A percentile compares a stretch with the other conserved stretches of the same genome.
Conservation (phyloP, 257 asterid genomes). For the Scutellaria galericulata region DNA sequence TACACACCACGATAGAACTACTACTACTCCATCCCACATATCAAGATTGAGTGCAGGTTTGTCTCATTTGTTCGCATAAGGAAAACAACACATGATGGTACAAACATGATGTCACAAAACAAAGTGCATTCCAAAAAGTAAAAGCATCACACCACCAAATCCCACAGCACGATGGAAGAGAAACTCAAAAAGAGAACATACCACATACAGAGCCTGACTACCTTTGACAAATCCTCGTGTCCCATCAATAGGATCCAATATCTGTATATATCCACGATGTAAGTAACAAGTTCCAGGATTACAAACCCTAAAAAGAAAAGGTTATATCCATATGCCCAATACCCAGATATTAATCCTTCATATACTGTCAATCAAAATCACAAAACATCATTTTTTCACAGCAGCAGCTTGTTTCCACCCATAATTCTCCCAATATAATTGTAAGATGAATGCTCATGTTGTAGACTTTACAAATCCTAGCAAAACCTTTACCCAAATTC, state of each 20-base stretch:
- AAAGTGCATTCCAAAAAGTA: constrained; percentile 24
- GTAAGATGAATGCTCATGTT: neutral
- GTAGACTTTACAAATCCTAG: constrained; percentile 23
- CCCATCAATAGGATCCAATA: constrained; percentile 98
- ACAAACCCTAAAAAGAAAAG: constrained; percentile 5
- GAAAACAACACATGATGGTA: constrained; percentile 8
- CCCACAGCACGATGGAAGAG: constrained; percentile 28
- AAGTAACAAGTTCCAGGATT: constrained; percentile 18
- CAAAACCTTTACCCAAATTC: neutral
- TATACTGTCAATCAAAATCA: neutral
- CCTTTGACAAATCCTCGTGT: constrained; percentile 97
- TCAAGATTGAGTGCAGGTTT: constrained; percentile 17
- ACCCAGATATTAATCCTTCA: neutral
- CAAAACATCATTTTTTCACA: constrained; percentile 1
- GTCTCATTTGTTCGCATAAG: neutral
- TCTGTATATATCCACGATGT: constrained; percentile 51
- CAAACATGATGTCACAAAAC: constrained; percentile 10
- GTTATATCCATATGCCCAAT: neutral
- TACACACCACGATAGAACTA: neutral
- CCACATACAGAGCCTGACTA: constrained; percentile 89
- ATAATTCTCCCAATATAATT: neutral
- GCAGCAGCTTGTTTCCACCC: constrained; percentile 18
- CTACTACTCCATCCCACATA: neutral
- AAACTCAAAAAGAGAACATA: constrained; percentile 49
- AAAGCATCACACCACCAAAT: constrained; percentile 25